Evolutionary conservation across 2,329 filamentous ascomycete genomes (phyloP), one percentile per base, ranked within the genome.

Genomic region (Aspergillus niger): DNA sequence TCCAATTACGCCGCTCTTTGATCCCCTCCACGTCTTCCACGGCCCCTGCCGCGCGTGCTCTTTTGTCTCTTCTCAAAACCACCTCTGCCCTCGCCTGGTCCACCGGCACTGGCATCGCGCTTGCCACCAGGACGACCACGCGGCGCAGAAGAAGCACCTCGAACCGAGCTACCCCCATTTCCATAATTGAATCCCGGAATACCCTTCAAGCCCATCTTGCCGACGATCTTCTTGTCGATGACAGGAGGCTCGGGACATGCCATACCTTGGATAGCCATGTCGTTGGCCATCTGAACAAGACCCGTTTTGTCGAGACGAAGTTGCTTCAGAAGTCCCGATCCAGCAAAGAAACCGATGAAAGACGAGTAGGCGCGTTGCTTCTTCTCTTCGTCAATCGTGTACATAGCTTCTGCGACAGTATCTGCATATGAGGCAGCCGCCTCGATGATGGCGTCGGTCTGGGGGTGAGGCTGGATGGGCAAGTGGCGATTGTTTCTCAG

Each of bases 401-500:
- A 66, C 69, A 73, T 72, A 41, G 68, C 68, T 17, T 64, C 30
- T 5, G 60, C 65, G 51, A 79, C 72, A 7, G 66, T 58, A 4
- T 70, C 62, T 38, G 74, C 65, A 63, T 72, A 74, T 24, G 70
- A 60, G 7, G 73, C 57, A 32, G 79, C 72, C 8, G 70, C 67
- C 11, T 72, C 68, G 7, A 72, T 69, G 59, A 84, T 74, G 22
- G 77, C 73, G 13, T 74, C 71, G 20, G 72, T 68, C 26, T 71
- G 56, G 1, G 81, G 79, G 63, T 84, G 82, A 2, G 81, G 76
- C 30, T 81, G 71, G 67, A 85, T 84, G 17, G 81, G 81, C 17
- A 85, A 70, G 32, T 78, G 75, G 61, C 72, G 81, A 69, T 84
- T 84, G 58, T 73, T 72, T 38, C 73, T 74, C 24, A 81, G 69